Conservation (phyloP, 805 yeast species). For the Ascoidea tarda region DNA sequence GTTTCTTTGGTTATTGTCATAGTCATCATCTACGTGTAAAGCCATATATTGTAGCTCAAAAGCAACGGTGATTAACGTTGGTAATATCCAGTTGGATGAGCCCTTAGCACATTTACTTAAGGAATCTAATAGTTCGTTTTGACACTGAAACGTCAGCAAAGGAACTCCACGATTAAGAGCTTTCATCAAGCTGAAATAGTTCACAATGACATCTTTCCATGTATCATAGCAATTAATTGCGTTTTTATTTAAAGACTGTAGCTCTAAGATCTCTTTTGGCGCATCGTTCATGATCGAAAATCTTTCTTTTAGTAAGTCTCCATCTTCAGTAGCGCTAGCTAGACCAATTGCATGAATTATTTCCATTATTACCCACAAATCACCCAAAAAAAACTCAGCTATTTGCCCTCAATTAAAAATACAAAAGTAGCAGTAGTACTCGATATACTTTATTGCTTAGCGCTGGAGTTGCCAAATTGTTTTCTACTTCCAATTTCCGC, state of each 20-base stretch:
- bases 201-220: conserved; percentile 13
- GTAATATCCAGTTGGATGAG: conserved; percentile 38
- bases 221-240: background rate
- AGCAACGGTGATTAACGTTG: conserved; percentile 25
- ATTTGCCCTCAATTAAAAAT: no score
- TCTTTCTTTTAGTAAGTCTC: background rate
- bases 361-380: conserved; percentile 2
- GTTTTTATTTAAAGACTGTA: background rate
- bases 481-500: no score
- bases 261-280: no score
- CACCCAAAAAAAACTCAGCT: no score
- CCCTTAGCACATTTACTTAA: conserved; percentile 39
- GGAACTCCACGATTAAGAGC: conserved; percentile 18
- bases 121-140: conserved; percentile 27
- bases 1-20: conserved; percentile 8
- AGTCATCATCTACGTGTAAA: conserved; percentile 14
- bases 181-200: conserved; percentile 22
- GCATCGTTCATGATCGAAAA: background rate
- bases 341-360: background rate
- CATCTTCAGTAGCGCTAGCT: background rate
- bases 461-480: no score
- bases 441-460: no score
- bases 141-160: conserved; percentile 15
- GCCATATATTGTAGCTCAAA: conserved; percentile 21
- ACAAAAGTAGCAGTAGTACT: no score